Evolutionary conservation across 352 stramenopile species (phyloP).

Genomic region (Globisporangium spinosum): DNA sequence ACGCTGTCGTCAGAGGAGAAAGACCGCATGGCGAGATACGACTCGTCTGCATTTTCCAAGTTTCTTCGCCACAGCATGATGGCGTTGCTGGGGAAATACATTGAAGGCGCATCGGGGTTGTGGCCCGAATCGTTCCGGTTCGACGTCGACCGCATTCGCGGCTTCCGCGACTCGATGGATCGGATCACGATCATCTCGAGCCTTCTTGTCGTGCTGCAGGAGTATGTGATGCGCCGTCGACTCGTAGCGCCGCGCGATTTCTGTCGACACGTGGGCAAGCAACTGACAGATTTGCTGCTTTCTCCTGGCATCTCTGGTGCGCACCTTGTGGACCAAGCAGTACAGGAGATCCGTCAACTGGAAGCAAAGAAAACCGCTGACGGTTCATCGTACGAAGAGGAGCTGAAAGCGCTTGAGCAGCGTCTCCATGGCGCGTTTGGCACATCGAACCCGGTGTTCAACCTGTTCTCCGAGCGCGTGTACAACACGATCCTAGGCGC

Average conservation of each 20-base stretch:
- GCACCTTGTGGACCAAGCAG: constrained; percentile 51
- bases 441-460: constrained; percentile 50
- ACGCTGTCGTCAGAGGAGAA: constrained; percentile 26
- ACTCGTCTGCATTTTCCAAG: constrained; percentile 39
- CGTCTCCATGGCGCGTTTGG: constrained; percentile 44
- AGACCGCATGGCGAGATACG: constrained; percentile 20
- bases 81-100: constrained; percentile 44
- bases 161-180: constrained; percentile 52
- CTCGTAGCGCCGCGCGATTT: constrained; percentile 30
- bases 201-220: constrained; percentile 57
- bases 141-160: constrained; percentile 51
- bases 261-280: constrained; percentile 24
- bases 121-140: constrained; percentile 71
- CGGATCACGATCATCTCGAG: constrained; percentile 51
- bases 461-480: constrained; percentile 48
- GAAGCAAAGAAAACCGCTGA: constrained; percentile 16
- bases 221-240: constrained; percentile 35
- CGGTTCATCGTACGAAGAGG: constrained; percentile 8
- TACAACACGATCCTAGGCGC: constrained; percentile 27
- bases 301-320: constrained; percentile 43
- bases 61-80: constrained; percentile 48
- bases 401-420: constrained; percentile 37
- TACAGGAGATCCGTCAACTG: constrained; percentile 31
- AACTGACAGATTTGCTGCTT: constrained; percentile 39
- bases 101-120: constrained; percentile 34